Evolutionary conservation across 1,284 basidiomycete species (phyloP).

Genomic region (Ceratobasidium sp.): DNA sequence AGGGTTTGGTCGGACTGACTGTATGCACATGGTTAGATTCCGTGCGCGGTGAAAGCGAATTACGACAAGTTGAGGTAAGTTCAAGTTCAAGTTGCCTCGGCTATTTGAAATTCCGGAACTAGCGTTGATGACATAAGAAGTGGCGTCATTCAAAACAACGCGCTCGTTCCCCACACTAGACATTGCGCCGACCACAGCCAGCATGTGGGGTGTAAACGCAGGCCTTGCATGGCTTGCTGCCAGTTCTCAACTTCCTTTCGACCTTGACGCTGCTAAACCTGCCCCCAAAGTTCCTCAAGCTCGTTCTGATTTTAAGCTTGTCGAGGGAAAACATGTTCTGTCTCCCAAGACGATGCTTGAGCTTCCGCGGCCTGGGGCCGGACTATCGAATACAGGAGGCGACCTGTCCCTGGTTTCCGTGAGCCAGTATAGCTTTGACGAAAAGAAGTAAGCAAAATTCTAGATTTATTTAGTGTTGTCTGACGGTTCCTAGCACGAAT

Average conservation of each 20-base stretch:
- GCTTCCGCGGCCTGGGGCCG: constrained; percentile 71
- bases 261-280: not conserved
- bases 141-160: constrained; percentile 25
- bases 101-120: not conserved
- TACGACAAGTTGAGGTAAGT: not conserved
- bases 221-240: constrained; percentile 33
- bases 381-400: constrained; percentile 68
- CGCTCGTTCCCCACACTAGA: constrained; percentile 28
- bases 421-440: constrained; percentile 70
- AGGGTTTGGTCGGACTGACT: too few species aligned
- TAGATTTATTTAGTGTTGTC: not conserved
- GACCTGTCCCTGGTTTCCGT: constrained; percentile 71
- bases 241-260: constrained; percentile 10
- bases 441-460: constrained; percentile 65
- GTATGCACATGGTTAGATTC: too few species aligned
- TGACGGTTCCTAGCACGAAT: constrained; percentile 59
- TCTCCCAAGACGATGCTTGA: constrained; percentile 74
- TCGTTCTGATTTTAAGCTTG: constrained; percentile 58
- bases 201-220: constrained; percentile 31
- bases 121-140: not conserved
- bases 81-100: not conserved
- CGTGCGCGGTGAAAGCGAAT: too few species aligned
- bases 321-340: constrained; percentile 63
- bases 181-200: constrained; percentile 1
- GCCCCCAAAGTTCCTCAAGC: not conserved